Conservation (phyloP, 2,329 filamentous ascomycete genomes). For the Aspergillus bombycis region DNA sequence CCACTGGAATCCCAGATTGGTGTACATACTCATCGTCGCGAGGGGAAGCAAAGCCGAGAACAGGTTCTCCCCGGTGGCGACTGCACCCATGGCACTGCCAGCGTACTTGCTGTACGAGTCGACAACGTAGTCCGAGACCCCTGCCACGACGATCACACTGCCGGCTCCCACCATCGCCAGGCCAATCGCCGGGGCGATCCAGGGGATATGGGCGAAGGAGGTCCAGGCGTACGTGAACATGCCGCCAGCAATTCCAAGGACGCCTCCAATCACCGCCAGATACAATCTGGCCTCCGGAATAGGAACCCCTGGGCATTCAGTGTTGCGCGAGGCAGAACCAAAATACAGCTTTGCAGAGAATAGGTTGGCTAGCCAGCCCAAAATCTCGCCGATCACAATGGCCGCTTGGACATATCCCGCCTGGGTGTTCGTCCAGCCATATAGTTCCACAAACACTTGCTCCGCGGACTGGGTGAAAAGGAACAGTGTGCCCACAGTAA, state of each 20-base stretch:
- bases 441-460: slow-evolving; percentile 42
- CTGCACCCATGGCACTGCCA: slow-evolving; percentile 50
- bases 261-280: slow-evolving; percentile 37
- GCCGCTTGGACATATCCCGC: slow-evolving; percentile 45
- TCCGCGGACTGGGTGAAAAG: slow-evolving; percentile 47
- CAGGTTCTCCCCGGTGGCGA: slow-evolving; percentile 48
- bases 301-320: slow-evolving; percentile 40
- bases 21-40: slow-evolving; percentile 41
- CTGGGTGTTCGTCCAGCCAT: slow-evolving; percentile 29
- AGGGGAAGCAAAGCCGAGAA: slow-evolving; percentile 50
- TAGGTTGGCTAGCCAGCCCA: slow-evolving; percentile 42
- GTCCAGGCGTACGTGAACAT: slow-evolving; percentile 42
- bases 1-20: slow-evolving; percentile 43
- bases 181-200: slow-evolving; percentile 37
- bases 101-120: slow-evolving; percentile 54
- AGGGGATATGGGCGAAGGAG: slow-evolving; percentile 30
- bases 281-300: slow-evolving; percentile 50
- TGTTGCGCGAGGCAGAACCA: slow-evolving; percentile 38
- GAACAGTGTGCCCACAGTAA: slow-evolving; percentile 47
- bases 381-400: slow-evolving; percentile 44
- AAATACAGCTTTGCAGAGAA: slow-evolving; percentile 31
- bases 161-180: slow-evolving; percentile 44
- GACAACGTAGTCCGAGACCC: slow-evolving; percentile 52
- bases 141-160: slow-evolving; percentile 48
- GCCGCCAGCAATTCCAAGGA: slow-evolving; percentile 37